Conservation (phyloP, 495 filamentous ascomycete species). For the Trichoderma reesei region DNA sequence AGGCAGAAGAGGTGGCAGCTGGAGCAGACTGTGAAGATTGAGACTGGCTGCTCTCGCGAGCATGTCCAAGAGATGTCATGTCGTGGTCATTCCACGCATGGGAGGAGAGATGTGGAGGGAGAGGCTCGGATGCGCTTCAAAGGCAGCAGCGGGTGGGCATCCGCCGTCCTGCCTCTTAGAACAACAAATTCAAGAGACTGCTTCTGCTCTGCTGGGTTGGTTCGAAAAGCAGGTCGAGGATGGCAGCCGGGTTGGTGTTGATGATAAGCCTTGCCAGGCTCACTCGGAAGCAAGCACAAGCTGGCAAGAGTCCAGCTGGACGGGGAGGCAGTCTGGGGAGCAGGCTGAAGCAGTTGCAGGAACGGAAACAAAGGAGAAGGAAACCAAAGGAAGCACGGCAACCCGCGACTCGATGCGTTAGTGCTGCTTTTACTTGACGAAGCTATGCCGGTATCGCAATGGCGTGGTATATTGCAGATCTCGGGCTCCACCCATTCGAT, state of each 20-base stretch:
- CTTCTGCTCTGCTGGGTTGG: neutral
- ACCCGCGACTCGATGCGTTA: conserved; percentile 1
- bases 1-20: neutral
- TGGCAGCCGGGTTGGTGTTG: too few species aligned
- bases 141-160: neutral
- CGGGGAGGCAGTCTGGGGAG: neutral
- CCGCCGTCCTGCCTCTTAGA: neutral
- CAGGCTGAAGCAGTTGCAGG: neutral
- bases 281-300: neutral
- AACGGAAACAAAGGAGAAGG: neutral
- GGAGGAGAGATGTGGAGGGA: neutral
- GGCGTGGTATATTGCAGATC: conserved; percentile 7
- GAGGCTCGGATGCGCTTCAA: neutral
- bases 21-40: neutral
- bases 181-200: neutral
- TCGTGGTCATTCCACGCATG: conserved; percentile 1
- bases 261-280: neutral
- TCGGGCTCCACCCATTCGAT: conserved; percentile 7
- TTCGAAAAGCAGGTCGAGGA: neutral
- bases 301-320: neutral
- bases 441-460: conserved; percentile 9
- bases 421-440: conserved; percentile 8
- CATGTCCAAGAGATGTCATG: neutral
- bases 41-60: neutral
- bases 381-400: conserved; percentile 2